Base-by-base conservation (phyloP, 371 early-diverging fungal species). In the Capillidium heterosporum region DNA sequence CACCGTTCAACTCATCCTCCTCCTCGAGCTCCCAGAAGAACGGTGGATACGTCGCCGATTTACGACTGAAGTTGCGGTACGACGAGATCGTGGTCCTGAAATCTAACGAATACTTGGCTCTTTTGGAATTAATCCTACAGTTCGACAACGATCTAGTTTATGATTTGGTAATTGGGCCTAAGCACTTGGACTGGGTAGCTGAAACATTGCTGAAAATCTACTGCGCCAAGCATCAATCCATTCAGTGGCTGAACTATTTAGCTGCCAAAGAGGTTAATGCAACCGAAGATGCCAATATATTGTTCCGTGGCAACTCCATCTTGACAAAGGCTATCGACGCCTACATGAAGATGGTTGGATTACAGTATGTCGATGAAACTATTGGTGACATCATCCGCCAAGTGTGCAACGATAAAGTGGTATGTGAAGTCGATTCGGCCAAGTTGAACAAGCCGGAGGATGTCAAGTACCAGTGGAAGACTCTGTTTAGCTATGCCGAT, bases 291-390 rank as follows among this genome's bases (percentile, higher is more conserved):
- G 66, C 69, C 23, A 65, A 65, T 17, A 64, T 71, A 26, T 66
- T 71, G 28, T 67, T 66, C 66, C 80, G 91, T 57, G 87, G 84
- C 2, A 82, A 87, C 51, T 80, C 85, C 3, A 65, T 87, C 19
- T 69, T 80, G 15, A 88, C 89, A 0, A 87, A 87, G 52, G 77
- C 80, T 0, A 65, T 88, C 49, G 91, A 90, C 62, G 75, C 78
- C 26, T 84, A 83, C 59, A 85, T 88, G 86, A 85, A 82, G 40
- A 60, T 78, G 43, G 71, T 78, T n/a, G 87, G 87, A 0, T 71
- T 74, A 48, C 69, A 76, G 21, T 88, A 84, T 59, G 63, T 88
- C 17, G 80, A 82, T 56, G 73, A 73, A 44, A 81, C 82, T 15
- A 65, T 90, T 10, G 82, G 82, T 3, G 66, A 66, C 11, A 73